phyloP scores from a whole-genome alignment of 768 basidiomycete genomes.

The Mycena olivaceomarginata region DNA sequence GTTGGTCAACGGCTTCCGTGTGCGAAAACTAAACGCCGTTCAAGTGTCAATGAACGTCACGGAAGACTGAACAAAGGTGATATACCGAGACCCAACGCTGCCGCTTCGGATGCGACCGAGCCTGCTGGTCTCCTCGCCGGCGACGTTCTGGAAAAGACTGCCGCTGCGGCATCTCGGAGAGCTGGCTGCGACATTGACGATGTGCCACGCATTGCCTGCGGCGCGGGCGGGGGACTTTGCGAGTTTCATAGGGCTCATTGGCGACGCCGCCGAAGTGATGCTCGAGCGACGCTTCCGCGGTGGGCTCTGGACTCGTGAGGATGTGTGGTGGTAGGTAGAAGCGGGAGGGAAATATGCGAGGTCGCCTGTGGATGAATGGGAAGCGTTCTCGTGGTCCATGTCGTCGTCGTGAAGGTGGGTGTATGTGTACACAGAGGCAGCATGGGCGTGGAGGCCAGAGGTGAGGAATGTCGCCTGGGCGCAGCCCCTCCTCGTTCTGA shows the following conservation, averaged over 20 bases:
- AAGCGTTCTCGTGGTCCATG: constrained; percentile 27
- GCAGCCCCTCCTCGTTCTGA: too few species aligned
- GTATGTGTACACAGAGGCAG: constrained; percentile 28
- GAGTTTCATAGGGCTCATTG: constrained; percentile 58
- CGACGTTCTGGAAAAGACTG: constrained; percentile 50
- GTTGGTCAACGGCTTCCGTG: constrained; percentile 37
- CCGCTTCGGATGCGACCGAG: constrained; percentile 62
- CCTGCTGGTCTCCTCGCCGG: constrained; percentile 55
- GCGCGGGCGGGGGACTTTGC: constrained; percentile 62
- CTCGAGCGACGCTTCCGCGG: constrained; percentile 69
- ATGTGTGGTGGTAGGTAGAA: neutral
- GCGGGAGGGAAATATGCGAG: constrained; percentile 28
- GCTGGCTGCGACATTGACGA: constrained; percentile 56
- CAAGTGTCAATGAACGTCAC: neutral
- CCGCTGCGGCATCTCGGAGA: constrained; percentile 60
- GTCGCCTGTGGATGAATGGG: constrained; percentile 28
- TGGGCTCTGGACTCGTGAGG: constrained; percentile 8
- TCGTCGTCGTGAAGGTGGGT: constrained; percentile 34
- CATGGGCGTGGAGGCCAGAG: constrained; percentile 24
- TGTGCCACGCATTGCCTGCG: constrained; percentile 57
- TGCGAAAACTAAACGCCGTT: constrained; percentile 21
- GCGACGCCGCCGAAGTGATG: constrained; percentile 61
- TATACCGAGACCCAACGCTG: constrained; percentile 52
- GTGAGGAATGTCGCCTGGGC: too few species aligned
- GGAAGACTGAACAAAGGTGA: neutral